A percentile compares a stretch with the other conserved stretches of the same genome.
Conservation (phyloP, 2,329 filamentous ascomycete species). For the Acephala macrosclerotiorum region DNA sequence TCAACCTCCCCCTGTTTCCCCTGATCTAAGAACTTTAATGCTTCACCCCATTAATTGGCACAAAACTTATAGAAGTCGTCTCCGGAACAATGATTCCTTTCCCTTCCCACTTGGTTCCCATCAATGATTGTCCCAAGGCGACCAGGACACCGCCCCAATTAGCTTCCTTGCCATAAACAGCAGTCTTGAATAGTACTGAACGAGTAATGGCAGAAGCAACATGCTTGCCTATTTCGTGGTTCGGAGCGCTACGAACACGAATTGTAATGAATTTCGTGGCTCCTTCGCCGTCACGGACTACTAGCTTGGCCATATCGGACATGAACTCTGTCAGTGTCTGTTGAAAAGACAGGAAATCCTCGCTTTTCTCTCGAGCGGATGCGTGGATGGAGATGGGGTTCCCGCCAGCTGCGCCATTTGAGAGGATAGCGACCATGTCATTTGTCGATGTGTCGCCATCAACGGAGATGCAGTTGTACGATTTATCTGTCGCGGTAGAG, state of each 20-base stretch:
- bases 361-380: too few species aligned
- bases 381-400: slow-evolving; percentile 1
- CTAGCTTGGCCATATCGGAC: slow-evolving; percentile 15
- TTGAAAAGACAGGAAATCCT: slow-evolving; percentile 11
- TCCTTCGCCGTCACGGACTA: slow-evolving; percentile 14
- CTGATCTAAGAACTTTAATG: slow-evolving; percentile 11
- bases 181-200: slow-evolving; percentile 13
- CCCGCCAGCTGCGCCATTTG: slow-evolving; percentile 15
- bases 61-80: slow-evolving; percentile 15
- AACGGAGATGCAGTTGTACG: slow-evolving; percentile 15
- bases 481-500: slow-evolving; percentile 2
- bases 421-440: slow-evolving; percentile 13
- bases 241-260: slow-evolving; percentile 3
- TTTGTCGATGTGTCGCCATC: slow-evolving; percentile 14
- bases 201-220: slow-evolving; percentile 13
- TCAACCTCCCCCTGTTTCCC: neutral
- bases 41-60: slow-evolving; percentile 2
- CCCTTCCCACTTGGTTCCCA: slow-evolving; percentile 2
- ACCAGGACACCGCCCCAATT: slow-evolving; percentile 8
- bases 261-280: slow-evolving; percentile 19
- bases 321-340: slow-evolving; percentile 12
- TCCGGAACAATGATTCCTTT: slow-evolving; percentile 12
- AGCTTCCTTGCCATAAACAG: slow-evolving; percentile 13
- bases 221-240: slow-evolving; percentile 3
- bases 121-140: slow-evolving; percentile 13